These are phyloP conservation scores for Kwoniella shandongensis DNA, from an alignment of 768 basidiomycete species.

Conservation along the genomic window DNA sequence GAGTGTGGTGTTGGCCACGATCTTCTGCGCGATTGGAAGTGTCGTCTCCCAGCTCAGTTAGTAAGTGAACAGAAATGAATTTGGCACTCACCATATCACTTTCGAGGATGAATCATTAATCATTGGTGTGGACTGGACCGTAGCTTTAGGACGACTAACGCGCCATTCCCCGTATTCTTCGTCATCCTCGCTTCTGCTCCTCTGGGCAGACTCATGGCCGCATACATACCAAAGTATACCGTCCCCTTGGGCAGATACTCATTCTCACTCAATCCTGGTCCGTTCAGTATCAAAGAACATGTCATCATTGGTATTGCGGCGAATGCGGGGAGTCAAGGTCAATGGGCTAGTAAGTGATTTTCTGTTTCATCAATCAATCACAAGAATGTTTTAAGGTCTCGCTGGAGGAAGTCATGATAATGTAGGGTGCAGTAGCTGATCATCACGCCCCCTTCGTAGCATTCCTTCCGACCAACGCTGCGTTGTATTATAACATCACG, in stretches of 20 bases:
- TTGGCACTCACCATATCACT: too few species aligned
- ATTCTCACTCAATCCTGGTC: constrained; percentile 4
- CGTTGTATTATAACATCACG: constrained; percentile 18
- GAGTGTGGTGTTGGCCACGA: neutral
- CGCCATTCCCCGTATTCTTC: constrained; percentile 21
- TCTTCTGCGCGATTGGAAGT: constrained; percentile 18
- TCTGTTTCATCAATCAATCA: neutral
- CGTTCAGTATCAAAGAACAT: constrained; percentile 5
- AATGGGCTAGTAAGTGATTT: constrained; percentile 6
- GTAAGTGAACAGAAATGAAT: too few species aligned
- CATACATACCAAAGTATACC: neutral
- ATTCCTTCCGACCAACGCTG: constrained; percentile 19
- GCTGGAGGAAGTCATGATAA: too few species aligned
- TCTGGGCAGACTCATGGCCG: neutral
- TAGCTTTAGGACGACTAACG: constrained; percentile 17
- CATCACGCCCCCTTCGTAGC: neutral
- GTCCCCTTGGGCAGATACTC: constrained; percentile 6
- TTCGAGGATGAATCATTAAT: too few species aligned
- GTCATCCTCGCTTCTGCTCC: constrained; percentile 13
- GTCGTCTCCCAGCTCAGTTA: constrained; percentile 4
- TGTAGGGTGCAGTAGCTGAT: too few species aligned
- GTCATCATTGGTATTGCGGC: constrained; percentile 16
- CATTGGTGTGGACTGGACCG: neutral
- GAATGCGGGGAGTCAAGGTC: constrained; percentile 14
- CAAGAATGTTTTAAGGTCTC: too few species aligned